Conservation (phyloP, 2,329 filamentous ascomycete species). For the Aspergillus bombycis region DNA sequence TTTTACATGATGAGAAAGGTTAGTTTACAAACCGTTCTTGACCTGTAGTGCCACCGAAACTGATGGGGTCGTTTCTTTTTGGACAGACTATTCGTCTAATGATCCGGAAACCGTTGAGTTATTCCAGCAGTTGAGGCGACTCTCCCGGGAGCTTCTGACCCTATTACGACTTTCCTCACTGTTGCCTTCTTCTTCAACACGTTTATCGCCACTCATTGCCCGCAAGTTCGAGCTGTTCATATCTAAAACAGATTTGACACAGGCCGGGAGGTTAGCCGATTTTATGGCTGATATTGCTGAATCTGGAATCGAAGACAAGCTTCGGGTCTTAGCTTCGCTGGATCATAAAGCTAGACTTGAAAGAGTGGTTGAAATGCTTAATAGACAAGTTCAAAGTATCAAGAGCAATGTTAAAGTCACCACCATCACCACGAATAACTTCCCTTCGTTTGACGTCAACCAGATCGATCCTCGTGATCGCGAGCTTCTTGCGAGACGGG, state of each 20-base stretch:
- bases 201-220: constrained; percentile 80
- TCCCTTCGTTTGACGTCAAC: constrained; percentile 63
- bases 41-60: background rate
- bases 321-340: constrained; percentile 80
- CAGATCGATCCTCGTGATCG: constrained; percentile 53
- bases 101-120: constrained; percentile 69
- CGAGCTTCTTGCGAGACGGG: constrained; percentile 46
- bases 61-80: background rate
- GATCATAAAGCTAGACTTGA: constrained; percentile 77
- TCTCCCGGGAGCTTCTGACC: constrained; percentile 83
- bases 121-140: constrained; percentile 79
- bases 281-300: constrained; percentile 96
- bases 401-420: constrained; percentile 88
- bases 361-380: constrained; percentile 80
- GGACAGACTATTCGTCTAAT: constrained; percentile 45
- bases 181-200: constrained; percentile 70
- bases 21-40: constrained; percentile 28
- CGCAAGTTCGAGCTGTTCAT: constrained; percentile 88
- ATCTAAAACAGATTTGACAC: constrained; percentile 74
- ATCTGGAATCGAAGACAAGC: constrained; percentile 84
- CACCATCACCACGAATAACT: constrained; percentile 68
- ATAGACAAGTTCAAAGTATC: constrained; percentile 78
- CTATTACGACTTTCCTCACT: constrained; percentile 83
- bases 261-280: constrained; percentile 85
- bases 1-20: constrained; percentile 71